phyloP scores from a whole-genome alignment of 768 basidiomycete species.

The Boletus eberwhitei region DNA sequence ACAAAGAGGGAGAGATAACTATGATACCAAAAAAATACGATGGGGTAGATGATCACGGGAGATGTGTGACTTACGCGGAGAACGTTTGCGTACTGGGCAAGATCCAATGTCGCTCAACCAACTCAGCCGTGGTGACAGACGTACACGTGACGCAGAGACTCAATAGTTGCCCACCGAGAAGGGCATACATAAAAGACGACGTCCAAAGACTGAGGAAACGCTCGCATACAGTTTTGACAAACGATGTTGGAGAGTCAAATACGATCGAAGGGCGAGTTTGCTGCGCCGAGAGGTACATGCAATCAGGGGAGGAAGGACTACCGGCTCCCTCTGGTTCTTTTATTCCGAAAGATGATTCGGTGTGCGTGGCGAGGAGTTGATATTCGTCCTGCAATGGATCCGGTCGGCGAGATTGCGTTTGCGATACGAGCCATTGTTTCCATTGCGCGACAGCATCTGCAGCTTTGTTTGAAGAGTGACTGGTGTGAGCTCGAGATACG shows the following conservation, averaged over 20 bases:
- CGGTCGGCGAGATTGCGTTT: conserved; percentile 3
- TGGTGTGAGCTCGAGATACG: not conserved
- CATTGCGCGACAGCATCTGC: conserved; percentile 7
- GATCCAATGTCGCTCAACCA: conserved; percentile 63
- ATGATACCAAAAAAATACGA: not conserved
- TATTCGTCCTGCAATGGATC: conserved; percentile 20
- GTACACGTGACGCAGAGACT: conserved; percentile 22
- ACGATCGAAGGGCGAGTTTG: conserved; percentile 12
- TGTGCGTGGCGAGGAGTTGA: conserved; percentile 16
- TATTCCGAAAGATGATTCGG: conserved; percentile 1
- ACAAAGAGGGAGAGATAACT: conserved; percentile 74
- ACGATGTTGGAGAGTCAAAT: conserved; percentile 19
- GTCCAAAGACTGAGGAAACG: conserved; percentile 30
- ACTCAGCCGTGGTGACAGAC: conserved; percentile 70
- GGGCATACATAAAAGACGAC: conserved; percentile 23
- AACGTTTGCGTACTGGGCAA: conserved; percentile 78
- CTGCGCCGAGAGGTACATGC: not conserved
- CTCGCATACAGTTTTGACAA: conserved; percentile 16
- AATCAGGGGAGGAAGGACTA: not conserved
- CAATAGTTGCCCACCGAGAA: conserved; percentile 28
- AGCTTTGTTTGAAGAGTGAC: not conserved
- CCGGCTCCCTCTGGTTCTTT: conserved; percentile 10
- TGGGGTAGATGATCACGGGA: not conserved
- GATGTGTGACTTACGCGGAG: conserved; percentile 58
- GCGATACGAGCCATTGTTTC: conserved; percentile 16